Percentiles rank a stretch among this genome's conserved stretches.
Conservation (phyloP, 345 rosid genomes). For the Pugionium dolabratum region DNA sequence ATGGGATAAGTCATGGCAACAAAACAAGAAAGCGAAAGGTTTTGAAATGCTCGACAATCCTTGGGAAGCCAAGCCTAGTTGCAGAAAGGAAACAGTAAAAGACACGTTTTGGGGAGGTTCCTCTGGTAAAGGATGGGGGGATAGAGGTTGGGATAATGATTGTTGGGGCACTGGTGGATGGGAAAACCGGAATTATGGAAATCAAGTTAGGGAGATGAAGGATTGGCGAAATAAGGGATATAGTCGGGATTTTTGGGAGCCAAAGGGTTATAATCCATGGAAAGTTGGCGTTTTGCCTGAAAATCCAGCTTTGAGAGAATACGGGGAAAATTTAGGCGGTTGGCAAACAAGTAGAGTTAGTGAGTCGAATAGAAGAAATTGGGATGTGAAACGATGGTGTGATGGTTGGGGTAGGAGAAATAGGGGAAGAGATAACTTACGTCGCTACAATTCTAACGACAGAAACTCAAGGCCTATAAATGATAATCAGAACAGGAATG, state of each 20-base stretch:
- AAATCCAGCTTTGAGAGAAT: constrained; percentile 30
- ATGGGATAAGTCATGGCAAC: constrained; percentile 30
- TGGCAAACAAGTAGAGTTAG: constrained; percentile 33
- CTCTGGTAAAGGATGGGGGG: constrained; percentile 38
- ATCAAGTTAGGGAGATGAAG: constrained; percentile 19
- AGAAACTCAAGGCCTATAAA: constrained; percentile 46
- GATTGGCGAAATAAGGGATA: constrained; percentile 20
- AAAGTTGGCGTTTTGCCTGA: constrained; percentile 13
- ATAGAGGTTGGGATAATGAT: constrained; percentile 27
- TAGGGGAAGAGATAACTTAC: constrained; percentile 49
- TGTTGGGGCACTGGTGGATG: constrained; percentile 25
- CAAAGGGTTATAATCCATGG: constrained; percentile 42
- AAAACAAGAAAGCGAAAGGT: constrained; percentile 33
- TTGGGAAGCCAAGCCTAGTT: constrained; percentile 38
- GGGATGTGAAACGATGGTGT: constrained; percentile 37
- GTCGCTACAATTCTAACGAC: constrained; percentile 44
- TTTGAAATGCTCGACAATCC: constrained; percentile 25
- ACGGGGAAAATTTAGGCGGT: constrained; percentile 38
- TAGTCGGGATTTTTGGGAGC: constrained; percentile 33
- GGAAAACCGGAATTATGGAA: constrained; percentile 37
- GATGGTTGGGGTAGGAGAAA: constrained; percentile 49
- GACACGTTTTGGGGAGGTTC: constrained; percentile 31
- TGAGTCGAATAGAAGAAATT: constrained; percentile 30
- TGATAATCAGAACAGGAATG: constrained; percentile 49
- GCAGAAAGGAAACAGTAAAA: constrained; percentile 13